Evolutionary conservation across 2,329 filamentous ascomycete species (phyloP), one percentile per base, ranked within the genome.

Genomic region (Monosporascus cannonballus): DNA sequence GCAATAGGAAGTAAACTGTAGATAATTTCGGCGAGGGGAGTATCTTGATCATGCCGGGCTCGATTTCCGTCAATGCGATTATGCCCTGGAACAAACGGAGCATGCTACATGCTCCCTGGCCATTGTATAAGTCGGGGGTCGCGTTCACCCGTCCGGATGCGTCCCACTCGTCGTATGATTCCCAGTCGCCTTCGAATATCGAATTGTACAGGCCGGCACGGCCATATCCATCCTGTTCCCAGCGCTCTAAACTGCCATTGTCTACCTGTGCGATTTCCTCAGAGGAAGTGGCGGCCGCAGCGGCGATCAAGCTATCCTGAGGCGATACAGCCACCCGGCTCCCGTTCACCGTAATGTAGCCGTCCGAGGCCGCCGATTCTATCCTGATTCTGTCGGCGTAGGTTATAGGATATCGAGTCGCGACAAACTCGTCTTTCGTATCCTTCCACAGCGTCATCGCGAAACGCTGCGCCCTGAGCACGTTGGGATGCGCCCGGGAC

Each of bases 301-400:
- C 63, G 0, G 64, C 65, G 45, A 65, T 66, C 34, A 66, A 59
- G 54, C 60, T 62, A 38, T 61, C 63, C 48, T 68, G 63, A 44
- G 61, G 63, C 54, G 58, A 65, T 24, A 56, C 60, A 47, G 55
- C 61, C 44, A 60, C 55, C 4, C 53, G 55, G 30, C 54, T 59
- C 8, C 64, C 64, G 49, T 65, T 64, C 2, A 67, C 63, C 17
- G 61, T 66, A 37, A 67, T 55, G 50, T 66, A 57, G 58, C 67
- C 61, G 61, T 71, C 64, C 11, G 56, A 61, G 17, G 77, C 76
- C 6, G 79, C 79, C 8, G 80, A 77, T 49, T 86, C 78, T 56
- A 89, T 86, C 2, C 86, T 81, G 54, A 89, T 75, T 0, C 86
- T 80, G 63, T 89, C 86, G 11, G 82, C 85, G 56, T 89, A 89